phyloP scores from a whole-genome alignment of 169 alveolate species.

The Babesia gibsoni region DNA sequence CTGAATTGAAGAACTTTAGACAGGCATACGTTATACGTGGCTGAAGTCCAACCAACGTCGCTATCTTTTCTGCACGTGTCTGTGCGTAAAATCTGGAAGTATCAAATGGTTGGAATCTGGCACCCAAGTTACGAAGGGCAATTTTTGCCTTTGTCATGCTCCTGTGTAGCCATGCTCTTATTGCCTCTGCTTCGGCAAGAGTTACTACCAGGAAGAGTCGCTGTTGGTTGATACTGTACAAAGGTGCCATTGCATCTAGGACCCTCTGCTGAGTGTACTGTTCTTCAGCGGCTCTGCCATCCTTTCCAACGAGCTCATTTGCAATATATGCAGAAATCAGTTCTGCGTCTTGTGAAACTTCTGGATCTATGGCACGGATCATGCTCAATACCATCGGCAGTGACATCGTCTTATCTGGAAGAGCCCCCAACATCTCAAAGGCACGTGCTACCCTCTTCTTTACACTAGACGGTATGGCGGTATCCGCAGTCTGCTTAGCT shows the following conservation, averaged over 20 bases:
- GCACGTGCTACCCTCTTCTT: slow-evolving; percentile 16
- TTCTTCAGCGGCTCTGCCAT: slow-evolving; percentile 1
- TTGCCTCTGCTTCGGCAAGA: slow-evolving; percentile 67
- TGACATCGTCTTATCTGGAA: slow-evolving; percentile 15
- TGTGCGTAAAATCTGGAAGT: slow-evolving; percentile 31
- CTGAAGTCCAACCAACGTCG: slow-evolving; percentile 58
- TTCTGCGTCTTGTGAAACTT: slow-evolving; percentile 52
- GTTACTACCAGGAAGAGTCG: slow-evolving; percentile 56
- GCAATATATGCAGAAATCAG: slow-evolving; percentile 35
- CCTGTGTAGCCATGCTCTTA: slow-evolving; percentile 63
- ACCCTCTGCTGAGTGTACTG: slow-evolving; percentile 6
- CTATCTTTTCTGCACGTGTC: slow-evolving; percentile 28
- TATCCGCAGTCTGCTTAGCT: not conserved
- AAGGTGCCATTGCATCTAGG: slow-evolving; percentile 10
- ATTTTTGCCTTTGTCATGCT: slow-evolving; percentile 23
- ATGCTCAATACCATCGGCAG: slow-evolving; percentile 33
- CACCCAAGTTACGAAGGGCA: slow-evolving; percentile 54
- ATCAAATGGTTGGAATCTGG: slow-evolving; percentile 68
- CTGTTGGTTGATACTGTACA: slow-evolving; percentile 30
- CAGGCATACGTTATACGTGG: slow-evolving; percentile 53
- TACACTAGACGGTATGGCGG: slow-evolving; percentile 4
- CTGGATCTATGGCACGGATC: slow-evolving; percentile 61
- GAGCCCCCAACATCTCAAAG: slow-evolving; percentile 11
- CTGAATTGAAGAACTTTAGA: slow-evolving; percentile 62
- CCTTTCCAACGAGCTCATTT: slow-evolving; percentile 21